phyloP scores from a whole-genome alignment of 148 eudicot species.

The Polygonum aviculare region DNA sequence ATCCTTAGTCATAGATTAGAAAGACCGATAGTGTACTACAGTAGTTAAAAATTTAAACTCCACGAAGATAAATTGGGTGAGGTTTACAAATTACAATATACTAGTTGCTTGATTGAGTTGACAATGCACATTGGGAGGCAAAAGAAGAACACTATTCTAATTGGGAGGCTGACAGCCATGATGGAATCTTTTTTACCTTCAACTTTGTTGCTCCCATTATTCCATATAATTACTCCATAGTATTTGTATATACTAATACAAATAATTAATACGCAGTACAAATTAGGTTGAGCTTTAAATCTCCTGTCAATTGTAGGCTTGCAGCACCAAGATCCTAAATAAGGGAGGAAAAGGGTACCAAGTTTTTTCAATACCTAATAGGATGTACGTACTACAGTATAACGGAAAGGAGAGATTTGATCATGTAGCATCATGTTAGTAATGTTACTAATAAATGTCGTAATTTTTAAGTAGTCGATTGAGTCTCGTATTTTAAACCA shows the following conservation, averaged over 20 bases:
- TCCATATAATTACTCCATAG: neutral
- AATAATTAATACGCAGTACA: neutral
- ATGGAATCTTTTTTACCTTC: constrained; percentile 9
- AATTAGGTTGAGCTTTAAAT: neutral
- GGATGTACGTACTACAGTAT: too few relatives aligned
- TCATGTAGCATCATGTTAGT: too few relatives aligned
- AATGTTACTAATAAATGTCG: too few relatives aligned
- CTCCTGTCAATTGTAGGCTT: neutral
- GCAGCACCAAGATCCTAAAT: neutral
- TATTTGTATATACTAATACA: neutral
- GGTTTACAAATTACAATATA: neutral
- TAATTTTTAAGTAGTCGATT: too few relatives aligned
- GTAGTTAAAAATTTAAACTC: too few relatives aligned
- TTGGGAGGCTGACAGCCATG: constrained; percentile 2
- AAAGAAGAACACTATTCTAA: neutral
- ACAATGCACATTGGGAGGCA: neutral
- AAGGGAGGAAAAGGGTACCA: neutral
- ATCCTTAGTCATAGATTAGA: too few relatives aligned
- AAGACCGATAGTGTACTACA: too few relatives aligned
- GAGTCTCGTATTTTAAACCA: too few relatives aligned
- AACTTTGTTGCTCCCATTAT: constrained; percentile 3
- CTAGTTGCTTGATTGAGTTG: neutral
- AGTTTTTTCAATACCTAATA: too few relatives aligned
- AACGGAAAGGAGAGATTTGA: too few relatives aligned
- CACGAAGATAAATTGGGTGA: neutral